Percentiles rank a stretch among this genome's conserved stretches.
Evolutionary conservation across 2,329 filamentous ascomycete genomes (phyloP).

Genomic region (Aciculosporium take): DNA sequence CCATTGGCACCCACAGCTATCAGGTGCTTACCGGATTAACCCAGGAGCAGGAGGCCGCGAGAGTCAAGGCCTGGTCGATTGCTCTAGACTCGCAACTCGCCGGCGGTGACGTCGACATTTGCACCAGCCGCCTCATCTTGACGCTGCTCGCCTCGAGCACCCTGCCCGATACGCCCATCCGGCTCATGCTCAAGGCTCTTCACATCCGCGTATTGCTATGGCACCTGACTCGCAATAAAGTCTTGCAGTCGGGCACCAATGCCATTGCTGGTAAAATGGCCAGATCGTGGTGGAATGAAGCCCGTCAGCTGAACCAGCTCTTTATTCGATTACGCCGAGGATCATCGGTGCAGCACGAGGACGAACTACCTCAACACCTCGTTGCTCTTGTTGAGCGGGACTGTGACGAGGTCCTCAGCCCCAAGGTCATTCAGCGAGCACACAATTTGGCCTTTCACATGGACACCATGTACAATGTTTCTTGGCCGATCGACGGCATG

Average conservation of each 20-base stretch:
- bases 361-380: slow-evolving; percentile 58
- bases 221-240: slow-evolving; percentile 53
- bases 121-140: slow-evolving; percentile 69
- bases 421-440: slow-evolving; percentile 66
- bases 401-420: slow-evolving; percentile 67
- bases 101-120: slow-evolving; percentile 80
- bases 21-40: slow-evolving; percentile 67
- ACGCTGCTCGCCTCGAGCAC: slow-evolving; percentile 82
- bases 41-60: slow-evolving; percentile 70
- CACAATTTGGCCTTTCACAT: slow-evolving; percentile 84
- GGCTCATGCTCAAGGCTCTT: slow-evolving; percentile 82
- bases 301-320: slow-evolving; percentile 47
- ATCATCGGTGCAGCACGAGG: slow-evolving; percentile 36
- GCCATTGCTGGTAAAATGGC: slow-evolving; percentile 60
- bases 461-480: slow-evolving; percentile 53
- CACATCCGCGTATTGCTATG: slow-evolving; percentile 83
- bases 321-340: slow-evolving; percentile 26
- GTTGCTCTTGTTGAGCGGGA: slow-evolving; percentile 62
- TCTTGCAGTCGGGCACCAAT: slow-evolving; percentile 51
- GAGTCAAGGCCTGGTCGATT: slow-evolving; percentile 85
- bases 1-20: slow-evolving; percentile 65
- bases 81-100: slow-evolving; percentile 85
- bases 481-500: slow-evolving; percentile 54
- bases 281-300: slow-evolving; percentile 66
- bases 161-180: slow-evolving; percentile 64